Conservation (phyloP, 2,329 filamentous ascomycete genomes). For the Monilinia aucupariae region DNA sequence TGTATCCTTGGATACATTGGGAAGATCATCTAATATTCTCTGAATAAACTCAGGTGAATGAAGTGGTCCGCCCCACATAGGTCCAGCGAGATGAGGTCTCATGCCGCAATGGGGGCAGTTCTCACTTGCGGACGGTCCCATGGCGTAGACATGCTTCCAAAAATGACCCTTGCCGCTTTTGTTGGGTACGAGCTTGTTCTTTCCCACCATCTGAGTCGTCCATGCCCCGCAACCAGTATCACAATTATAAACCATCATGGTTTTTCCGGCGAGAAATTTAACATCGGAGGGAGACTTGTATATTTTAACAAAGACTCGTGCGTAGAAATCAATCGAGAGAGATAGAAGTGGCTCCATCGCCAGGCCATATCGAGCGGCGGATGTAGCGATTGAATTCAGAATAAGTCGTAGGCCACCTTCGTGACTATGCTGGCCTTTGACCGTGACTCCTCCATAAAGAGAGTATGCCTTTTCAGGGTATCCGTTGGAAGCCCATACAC, state of each 20-base stretch:
- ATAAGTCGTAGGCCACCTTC: constrained; percentile 86
- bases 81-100: constrained; percentile 82
- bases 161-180: constrained; percentile 65
- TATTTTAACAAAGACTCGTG: constrained; percentile 80
- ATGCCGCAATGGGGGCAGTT: constrained; percentile 78
- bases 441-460: constrained; percentile 83
- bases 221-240: constrained; percentile 88
- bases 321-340: constrained; percentile 93
- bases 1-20: constrained; percentile 57
- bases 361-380: constrained; percentile 79
- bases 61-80: constrained; percentile 89
- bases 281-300: constrained; percentile 75
- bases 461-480: constrained; percentile 93
- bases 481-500: constrained; percentile 87
- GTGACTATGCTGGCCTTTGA: constrained; percentile 81
- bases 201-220: constrained; percentile 73
- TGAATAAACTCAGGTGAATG: constrained; percentile 81
- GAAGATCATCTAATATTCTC: constrained; percentile 67
- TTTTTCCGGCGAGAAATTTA: constrained; percentile 85
- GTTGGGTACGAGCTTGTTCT: constrained; percentile 59
- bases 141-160: constrained; percentile 72
- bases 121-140: constrained; percentile 61
- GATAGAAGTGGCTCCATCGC: constrained; percentile 87
- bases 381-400: constrained; percentile 71
- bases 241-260: constrained; percentile 89